phyloP scores from a whole-genome alignment of 2,329 filamentous ascomycete species.

The Magnaporthiopsis incrustans region DNA sequence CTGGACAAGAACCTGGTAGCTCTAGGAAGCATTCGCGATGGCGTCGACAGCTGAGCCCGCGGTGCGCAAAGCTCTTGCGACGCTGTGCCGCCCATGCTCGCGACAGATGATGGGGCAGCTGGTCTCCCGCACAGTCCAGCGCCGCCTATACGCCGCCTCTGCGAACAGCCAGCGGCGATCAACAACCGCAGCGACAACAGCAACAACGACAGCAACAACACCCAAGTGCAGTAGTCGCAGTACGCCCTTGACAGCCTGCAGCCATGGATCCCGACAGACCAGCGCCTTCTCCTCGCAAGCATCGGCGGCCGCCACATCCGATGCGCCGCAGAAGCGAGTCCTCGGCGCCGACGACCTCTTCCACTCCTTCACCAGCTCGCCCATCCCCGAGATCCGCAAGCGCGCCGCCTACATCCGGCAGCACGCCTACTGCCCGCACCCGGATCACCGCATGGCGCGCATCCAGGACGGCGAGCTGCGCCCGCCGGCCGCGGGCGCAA shows the following conservation, averaged over 20 bases:
- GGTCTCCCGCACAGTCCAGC: neutral
- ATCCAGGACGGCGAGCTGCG: constrained; percentile 21
- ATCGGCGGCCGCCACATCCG: constrained; percentile 14
- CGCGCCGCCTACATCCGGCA: constrained; percentile 87
- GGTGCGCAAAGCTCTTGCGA: constrained; percentile 30
- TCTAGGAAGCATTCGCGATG: constrained; percentile 12
- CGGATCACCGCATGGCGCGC: constrained; percentile 71
- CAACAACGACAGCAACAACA: neutral
- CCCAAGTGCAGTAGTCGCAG: neutral
- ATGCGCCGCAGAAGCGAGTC: constrained; percentile 20
- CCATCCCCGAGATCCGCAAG: constrained; percentile 77
- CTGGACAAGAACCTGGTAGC: neutral
- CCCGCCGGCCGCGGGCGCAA: constrained; percentile 43
- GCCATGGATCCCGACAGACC: neutral
- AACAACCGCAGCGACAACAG: neutral
- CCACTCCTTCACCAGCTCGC: constrained; percentile 83
- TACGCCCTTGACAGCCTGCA: neutral
- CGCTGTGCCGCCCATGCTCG: constrained; percentile 32
- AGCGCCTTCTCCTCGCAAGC: constrained; percentile 8
- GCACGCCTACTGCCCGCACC: constrained; percentile 89
- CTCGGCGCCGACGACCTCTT: constrained; percentile 78
- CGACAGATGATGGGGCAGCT: constrained; percentile 18
- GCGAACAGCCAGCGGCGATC: constrained; percentile 15
- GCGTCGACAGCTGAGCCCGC: constrained; percentile 25
- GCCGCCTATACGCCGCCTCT: constrained; percentile 6